These are phyloP conservation scores for Pseudogymnoascus sp. DNA, from an alignment of 2,329 filamentous ascomycete species.

Conservation along the genomic window DNA sequence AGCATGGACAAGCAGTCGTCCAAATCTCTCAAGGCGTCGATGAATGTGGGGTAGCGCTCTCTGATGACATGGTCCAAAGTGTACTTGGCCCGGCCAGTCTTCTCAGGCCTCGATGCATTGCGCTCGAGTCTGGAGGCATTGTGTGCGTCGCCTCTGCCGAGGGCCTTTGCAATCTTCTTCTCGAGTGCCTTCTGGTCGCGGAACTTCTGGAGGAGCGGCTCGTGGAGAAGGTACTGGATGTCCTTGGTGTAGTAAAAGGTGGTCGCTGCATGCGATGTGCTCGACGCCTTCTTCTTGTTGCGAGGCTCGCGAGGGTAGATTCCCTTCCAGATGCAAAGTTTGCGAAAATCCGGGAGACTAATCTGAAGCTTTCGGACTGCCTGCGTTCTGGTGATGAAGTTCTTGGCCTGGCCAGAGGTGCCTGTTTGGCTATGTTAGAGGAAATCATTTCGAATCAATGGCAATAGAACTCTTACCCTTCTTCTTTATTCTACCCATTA, in stretches of 20 bases:
- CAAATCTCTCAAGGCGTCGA: slow-evolving; percentile 86
- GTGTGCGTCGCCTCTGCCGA: slow-evolving; percentile 83
- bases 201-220: slow-evolving; percentile 89
- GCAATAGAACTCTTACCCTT: slow-evolving; percentile 52
- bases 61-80: slow-evolving; percentile 95
- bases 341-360: slow-evolving; percentile 92
- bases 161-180: slow-evolving; percentile 92
- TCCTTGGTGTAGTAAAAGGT: slow-evolving; percentile 93
- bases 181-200: slow-evolving; percentile 93
- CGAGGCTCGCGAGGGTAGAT: slow-evolving; percentile 97
- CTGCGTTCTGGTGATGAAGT: slow-evolving; percentile 96
- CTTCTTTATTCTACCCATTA: slow-evolving; percentile 78
- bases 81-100: slow-evolving; percentile 82
- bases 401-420: slow-evolving; percentile 86
- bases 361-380: slow-evolving; percentile 97
- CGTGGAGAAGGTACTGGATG: slow-evolving; percentile 96
- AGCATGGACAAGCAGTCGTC: slow-evolving; percentile 97
- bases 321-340: slow-evolving; percentile 98
- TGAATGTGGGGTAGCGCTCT: slow-evolving; percentile 95
- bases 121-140: slow-evolving; percentile 81
- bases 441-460: neutral
- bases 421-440: slow-evolving; percentile 37
- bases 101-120: slow-evolving; percentile 82
- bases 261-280: slow-evolving; percentile 80
- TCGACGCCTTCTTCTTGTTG: slow-evolving; percentile 94